phyloP scores from a whole-genome alignment of 176 grass and related monocot species.

The Oryza coarctata region DNA sequence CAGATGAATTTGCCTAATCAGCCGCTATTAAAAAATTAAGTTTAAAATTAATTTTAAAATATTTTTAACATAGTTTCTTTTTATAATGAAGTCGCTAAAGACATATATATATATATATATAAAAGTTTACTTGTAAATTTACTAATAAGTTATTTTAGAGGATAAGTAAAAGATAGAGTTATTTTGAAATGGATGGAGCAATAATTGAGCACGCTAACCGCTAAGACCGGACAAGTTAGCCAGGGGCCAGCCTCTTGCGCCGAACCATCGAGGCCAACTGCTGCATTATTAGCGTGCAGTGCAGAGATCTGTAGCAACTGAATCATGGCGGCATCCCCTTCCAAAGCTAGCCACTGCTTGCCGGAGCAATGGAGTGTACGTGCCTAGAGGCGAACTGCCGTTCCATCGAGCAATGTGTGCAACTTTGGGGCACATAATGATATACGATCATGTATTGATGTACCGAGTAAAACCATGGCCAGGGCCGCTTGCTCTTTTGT shows the following conservation, averaged over 20 bases:
- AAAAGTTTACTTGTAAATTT: no score
- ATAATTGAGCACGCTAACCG: no score
- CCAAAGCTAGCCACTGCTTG: background rate
- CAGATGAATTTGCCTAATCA: no score
- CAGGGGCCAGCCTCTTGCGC: background rate
- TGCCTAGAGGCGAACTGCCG: background rate
- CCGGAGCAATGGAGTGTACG: background rate
- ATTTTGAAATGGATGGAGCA: no score
- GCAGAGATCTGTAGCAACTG: background rate
- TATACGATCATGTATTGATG: slow-evolving; percentile 10
- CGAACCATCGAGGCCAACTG: background rate
- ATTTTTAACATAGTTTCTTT: no score
- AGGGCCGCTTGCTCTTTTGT: no score
- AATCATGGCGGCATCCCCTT: background rate
- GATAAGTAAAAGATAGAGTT: no score
- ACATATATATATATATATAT: no score
- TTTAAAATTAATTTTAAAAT: no score
- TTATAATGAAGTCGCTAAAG: no score
- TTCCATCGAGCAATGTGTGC: background rate
- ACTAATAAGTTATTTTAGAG: no score
- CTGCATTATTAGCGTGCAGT: background rate
- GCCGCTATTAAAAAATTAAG: no score
- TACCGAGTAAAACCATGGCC: background rate
- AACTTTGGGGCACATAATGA: slow-evolving; percentile 24
- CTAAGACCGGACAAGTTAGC: background rate